These are phyloP conservation scores for Yarrowia alimentaria DNA, from an alignment of 805 yeast genomes.

Conservation along the genomic window DNA sequence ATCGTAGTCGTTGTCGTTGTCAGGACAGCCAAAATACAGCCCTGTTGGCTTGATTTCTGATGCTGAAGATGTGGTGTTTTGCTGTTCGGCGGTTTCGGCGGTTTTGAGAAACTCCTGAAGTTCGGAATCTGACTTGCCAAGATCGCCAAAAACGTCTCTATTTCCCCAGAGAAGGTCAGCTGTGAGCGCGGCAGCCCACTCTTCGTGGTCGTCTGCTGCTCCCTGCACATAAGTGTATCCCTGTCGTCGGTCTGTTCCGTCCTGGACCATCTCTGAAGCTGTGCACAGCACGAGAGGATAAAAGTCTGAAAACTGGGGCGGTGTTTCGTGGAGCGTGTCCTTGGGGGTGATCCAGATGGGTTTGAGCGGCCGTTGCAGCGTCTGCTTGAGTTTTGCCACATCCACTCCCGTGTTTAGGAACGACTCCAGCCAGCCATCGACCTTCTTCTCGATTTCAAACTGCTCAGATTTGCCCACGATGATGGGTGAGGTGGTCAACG, in stretches of 20 bases:
- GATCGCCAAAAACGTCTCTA: slow-evolving; percentile 37
- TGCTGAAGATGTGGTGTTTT: neutral
- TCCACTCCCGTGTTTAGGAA: slow-evolving; percentile 46
- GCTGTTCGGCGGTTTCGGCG: neutral
- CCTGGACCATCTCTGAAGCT: slow-evolving; percentile 60
- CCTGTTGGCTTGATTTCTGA: slow-evolving; percentile 1
- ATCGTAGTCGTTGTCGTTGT: neutral
- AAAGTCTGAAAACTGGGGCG: slow-evolving; percentile 41
- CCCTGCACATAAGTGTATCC: slow-evolving; percentile 79
- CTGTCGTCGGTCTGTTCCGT: slow-evolving; percentile 49
- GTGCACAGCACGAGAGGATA: slow-evolving; percentile 55
- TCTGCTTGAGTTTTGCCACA: slow-evolving; percentile 38
- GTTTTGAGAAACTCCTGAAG: slow-evolving; percentile 31
- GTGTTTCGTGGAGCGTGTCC: slow-evolving; percentile 43
- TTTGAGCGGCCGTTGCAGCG: slow-evolving; percentile 53
- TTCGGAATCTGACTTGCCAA: slow-evolving; percentile 39
- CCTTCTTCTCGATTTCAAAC: slow-evolving; percentile 46
- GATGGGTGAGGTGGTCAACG: slow-evolving; percentile 49
- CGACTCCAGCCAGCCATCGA: slow-evolving; percentile 51
- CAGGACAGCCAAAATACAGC: neutral
- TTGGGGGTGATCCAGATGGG: slow-evolving; percentile 70
- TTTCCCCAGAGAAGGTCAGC: slow-evolving; percentile 60
- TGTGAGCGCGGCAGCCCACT: slow-evolving; percentile 64
- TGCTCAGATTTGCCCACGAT: slow-evolving; percentile 59
- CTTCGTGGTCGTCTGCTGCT: slow-evolving; percentile 91